Conservation (phyloP, 2,329 filamentous ascomycete species). For the Colletotrichum sp. region DNA sequence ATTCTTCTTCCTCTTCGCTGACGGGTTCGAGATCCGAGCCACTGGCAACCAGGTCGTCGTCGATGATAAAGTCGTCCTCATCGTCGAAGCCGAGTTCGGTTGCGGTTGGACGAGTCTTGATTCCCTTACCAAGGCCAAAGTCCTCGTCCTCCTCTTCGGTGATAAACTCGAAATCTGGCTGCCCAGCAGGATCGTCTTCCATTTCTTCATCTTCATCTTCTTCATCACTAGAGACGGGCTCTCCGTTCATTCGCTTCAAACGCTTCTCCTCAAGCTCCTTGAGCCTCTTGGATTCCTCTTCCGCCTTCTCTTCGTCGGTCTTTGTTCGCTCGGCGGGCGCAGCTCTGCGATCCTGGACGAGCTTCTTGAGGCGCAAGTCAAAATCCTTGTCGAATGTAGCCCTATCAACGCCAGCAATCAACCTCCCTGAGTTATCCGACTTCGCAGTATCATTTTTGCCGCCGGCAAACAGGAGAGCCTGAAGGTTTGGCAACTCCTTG, state of each 20-base stretch:
- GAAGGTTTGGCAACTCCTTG: slow-evolving; percentile 79
- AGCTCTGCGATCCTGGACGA: slow-evolving; percentile 84
- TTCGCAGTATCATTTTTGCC: slow-evolving; percentile 34
- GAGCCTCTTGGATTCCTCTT: slow-evolving; percentile 77
- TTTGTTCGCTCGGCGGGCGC: slow-evolving; percentile 87
- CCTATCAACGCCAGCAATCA: slow-evolving; percentile 62
- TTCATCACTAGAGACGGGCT: slow-evolving; percentile 71
- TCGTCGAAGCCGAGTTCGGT: slow-evolving; percentile 80
- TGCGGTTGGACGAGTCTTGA: slow-evolving; percentile 59
- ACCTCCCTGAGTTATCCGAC: slow-evolving; percentile 25
- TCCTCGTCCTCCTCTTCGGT: slow-evolving; percentile 53
- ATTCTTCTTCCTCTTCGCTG: slow-evolving; percentile 58
- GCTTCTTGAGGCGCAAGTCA: slow-evolving; percentile 79
- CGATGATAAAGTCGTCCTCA: slow-evolving; percentile 91
- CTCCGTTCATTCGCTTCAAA: slow-evolving; percentile 85
- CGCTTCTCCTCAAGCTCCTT: slow-evolving; percentile 85
- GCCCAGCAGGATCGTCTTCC: slow-evolving; percentile 33
- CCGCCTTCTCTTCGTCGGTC: slow-evolving; percentile 84
- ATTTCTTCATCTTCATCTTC: slow-evolving; percentile 51
- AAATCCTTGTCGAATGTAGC: slow-evolving; percentile 83
- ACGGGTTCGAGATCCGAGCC: slow-evolving; percentile 71
- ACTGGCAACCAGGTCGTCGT: slow-evolving; percentile 86
- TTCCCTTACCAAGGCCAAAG: slow-evolving; percentile 65
- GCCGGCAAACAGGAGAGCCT: slow-evolving; percentile 69
- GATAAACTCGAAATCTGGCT: slow-evolving; percentile 34